A percentile compares a stretch with the other conserved stretches of the same genome.
phyloP scores from a whole-genome alignment of 176 grass and related monocot species.

The Oryza officinalis region DNA sequence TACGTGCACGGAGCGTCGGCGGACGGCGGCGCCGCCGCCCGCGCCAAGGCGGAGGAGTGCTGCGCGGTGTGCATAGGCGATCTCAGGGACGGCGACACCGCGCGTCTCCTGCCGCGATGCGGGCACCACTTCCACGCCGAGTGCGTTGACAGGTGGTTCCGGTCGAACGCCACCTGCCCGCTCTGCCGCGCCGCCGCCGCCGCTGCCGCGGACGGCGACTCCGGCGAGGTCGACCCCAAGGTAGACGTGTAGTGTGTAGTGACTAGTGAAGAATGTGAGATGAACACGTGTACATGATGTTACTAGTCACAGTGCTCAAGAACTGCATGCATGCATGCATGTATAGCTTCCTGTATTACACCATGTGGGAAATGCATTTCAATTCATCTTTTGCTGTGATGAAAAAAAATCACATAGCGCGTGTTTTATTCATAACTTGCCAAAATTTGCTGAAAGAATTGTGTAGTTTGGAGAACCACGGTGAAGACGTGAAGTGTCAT shows the following conservation, averaged over 20 bases:
- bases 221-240: constrained; percentile 8
- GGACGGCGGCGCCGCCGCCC: neutral
- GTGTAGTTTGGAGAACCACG: neutral
- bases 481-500: neutral
- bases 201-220: neutral
- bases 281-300: neutral
- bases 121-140: constrained; percentile 53
- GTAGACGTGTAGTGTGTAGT: too few relatives aligned
- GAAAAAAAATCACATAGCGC: neutral
- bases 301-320: neutral
- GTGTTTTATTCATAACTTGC: too few relatives aligned
- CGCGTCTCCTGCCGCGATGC: constrained; percentile 53
- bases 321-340: neutral
- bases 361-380: neutral
- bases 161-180: constrained; percentile 46
- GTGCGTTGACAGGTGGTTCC: constrained; percentile 68
- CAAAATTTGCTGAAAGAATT: too few relatives aligned
- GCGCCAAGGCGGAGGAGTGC: constrained; percentile 40
- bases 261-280: neutral
- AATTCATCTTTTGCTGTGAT: neutral
- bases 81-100: constrained; percentile 43
- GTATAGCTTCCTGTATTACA: neutral
- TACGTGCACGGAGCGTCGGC: constrained; percentile 41
- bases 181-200: constrained; percentile 47
- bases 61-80: constrained; percentile 65